Evolutionary conservation across 371 early-diverging fungal species (phyloP), one percentile per base, ranked within the genome.

Genomic region (Chytridium lagenaria): DNA sequence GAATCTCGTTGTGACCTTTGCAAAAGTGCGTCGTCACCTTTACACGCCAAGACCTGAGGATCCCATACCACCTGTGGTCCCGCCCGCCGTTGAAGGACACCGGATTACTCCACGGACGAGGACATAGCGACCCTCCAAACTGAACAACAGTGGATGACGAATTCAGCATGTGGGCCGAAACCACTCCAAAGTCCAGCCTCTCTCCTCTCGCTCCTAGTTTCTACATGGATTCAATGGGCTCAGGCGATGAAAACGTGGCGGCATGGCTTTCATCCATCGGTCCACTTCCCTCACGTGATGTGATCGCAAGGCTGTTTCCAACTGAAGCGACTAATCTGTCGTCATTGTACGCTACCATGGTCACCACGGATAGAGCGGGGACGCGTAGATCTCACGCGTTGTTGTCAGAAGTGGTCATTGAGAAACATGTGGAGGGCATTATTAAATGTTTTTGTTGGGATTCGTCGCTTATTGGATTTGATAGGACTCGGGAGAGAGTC

Each of bases 1-100:
- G 23, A 83, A 83, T 63, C 75, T 83, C 12, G 83, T 83, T 19
- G 81, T 80, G 37, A 78, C 77, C 19, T 83, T 75, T 61, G 83
- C 81, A 39, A 78, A 77, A 51, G 70, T 70, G 30, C 7, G 36
- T 7, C 3, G 61, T 10, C 61, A 61, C 36, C 5, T 52, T 26
- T 26, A 52, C 12, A 7, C 55, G 12, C 26, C 5, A 52, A 52
- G 26, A 23, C 26, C n/a, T 52, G 12, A 12, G n/a, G 26, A 26
- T 7, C 7, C 44, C 55, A 26, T n/a, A 22, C 55, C 55, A 52
- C 19, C 44, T 44, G 7, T 44, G 44, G 12, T 26, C n/a, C 16
- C 55, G 5, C 5, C 55, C 26, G n/a, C 26, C 12, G 26, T 23
- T n/a, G 55, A 52, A 26, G 36, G 57, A 55, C 26, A 15, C 57